A percentile compares a stretch with the other conserved stretches of the same genome.
Evolutionary conservation across 1,139 yeast species (phyloP).

Genomic region (Kurtzmaniella quercitrusa): DNA sequence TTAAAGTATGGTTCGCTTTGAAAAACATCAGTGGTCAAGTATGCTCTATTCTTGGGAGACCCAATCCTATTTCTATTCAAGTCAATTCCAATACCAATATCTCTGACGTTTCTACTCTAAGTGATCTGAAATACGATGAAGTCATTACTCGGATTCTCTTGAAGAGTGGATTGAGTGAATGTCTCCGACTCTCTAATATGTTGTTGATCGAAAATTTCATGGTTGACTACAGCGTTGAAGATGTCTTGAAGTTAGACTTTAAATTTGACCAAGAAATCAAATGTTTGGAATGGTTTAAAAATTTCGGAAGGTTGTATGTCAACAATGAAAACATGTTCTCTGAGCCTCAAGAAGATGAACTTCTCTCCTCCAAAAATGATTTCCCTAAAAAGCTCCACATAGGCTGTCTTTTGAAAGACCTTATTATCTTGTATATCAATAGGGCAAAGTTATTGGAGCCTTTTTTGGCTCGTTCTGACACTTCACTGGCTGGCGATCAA

Average conservation of each 20-base stretch:
- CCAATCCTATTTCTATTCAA: conserved; percentile 52
- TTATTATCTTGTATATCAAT: conserved; percentile 43
- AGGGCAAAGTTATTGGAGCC: conserved; percentile 52
- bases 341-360: not conserved
- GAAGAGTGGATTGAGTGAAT: conserved; percentile 47
- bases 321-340: conserved; percentile 9
- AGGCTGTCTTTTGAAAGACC: conserved; percentile 37
- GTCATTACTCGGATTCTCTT: conserved; percentile 26
- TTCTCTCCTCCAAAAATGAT: conserved; percentile 14
- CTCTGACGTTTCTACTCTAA: conserved; percentile 13
- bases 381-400: conserved; percentile 31
- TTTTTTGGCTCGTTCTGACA: conserved; percentile 38
- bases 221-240: conserved; percentile 38
- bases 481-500: conserved; percentile 21
- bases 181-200: conserved; percentile 45
- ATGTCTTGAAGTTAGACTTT: conserved; percentile 34
- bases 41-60: conserved; percentile 52
- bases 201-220: conserved; percentile 51
- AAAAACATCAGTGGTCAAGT: conserved; percentile 44
- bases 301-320: conserved; percentile 9
- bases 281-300: conserved; percentile 23
- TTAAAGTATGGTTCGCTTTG: conserved; percentile 48
- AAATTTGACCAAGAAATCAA: conserved; percentile 40
- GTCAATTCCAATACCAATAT: conserved; percentile 34
- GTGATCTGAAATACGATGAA: conserved; percentile 17